These are phyloP conservation scores for Ambrosia trifida DNA, from an alignment of 129 eudicot species.

Conservation along the genomic window DNA sequence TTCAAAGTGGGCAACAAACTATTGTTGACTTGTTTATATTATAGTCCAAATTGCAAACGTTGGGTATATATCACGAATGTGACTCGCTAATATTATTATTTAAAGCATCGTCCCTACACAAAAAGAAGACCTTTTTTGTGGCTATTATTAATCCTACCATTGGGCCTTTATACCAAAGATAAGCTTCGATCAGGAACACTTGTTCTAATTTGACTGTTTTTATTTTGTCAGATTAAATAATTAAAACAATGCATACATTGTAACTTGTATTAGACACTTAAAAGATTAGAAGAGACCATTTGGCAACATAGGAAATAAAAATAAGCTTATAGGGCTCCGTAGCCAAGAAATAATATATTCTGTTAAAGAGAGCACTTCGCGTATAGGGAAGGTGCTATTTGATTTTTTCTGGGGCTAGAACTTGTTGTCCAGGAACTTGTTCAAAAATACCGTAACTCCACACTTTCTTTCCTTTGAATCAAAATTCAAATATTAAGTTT, in stretches of 20 bases:
- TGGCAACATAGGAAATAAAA: background rate
- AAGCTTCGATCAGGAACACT: background rate
- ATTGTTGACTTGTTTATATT: background rate
- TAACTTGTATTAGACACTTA: background rate
- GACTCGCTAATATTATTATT: background rate
- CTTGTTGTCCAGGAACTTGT: too few species aligned
- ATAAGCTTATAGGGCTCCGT: too few species aligned
- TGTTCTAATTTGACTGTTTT: background rate
- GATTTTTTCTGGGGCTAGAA: too few species aligned
- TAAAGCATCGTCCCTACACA: slow-evolving; percentile 32
- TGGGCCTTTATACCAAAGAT: slow-evolving; percentile 34
- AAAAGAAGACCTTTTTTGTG: slow-evolving; percentile 8
- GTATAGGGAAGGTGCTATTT: too few species aligned
- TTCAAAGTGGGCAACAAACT: background rate
- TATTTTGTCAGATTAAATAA: background rate
- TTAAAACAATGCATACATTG: background rate
- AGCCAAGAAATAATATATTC: too few species aligned
- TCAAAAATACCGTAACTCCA: too few species aligned
- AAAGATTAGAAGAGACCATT: background rate
- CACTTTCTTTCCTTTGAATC: too few species aligned
- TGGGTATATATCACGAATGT: background rate
- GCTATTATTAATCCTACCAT: slow-evolving; percentile 12
- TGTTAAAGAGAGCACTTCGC: too few species aligned
- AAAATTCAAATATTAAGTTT: too few species aligned
- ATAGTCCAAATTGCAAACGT: background rate